phyloP scores from a whole-genome alignment of 2,329 filamentous ascomycete species.

The Myrmaecium sp. region DNA sequence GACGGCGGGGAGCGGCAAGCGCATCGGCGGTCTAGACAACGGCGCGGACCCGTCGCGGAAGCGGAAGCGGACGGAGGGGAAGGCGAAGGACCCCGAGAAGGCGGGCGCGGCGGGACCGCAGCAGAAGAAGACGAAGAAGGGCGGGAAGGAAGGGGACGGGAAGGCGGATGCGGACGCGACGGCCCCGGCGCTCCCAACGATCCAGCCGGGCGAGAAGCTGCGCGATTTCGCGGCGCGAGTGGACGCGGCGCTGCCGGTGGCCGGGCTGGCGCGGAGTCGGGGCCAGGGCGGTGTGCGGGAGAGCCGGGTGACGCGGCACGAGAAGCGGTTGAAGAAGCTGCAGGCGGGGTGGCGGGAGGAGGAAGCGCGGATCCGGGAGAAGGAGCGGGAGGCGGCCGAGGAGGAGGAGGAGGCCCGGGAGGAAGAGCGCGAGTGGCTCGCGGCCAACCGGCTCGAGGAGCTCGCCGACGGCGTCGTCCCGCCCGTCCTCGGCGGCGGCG shows the following conservation, averaged over 20 bases:
- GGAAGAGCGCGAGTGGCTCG: conserved; percentile 45
- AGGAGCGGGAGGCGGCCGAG: conserved; percentile 52
- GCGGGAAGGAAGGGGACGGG: conserved; percentile 6
- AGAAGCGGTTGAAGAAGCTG: conserved; percentile 54
- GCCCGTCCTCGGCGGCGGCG: conserved; percentile 37
- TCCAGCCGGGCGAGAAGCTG: conserved; percentile 68
- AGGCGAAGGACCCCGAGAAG: conserved; percentile 6
- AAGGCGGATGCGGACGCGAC: conserved; percentile 9
- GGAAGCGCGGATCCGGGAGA: conserved; percentile 42
- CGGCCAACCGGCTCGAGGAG: conserved; percentile 44
- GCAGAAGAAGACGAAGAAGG: conserved; percentile 30
- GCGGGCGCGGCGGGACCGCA: conserved; percentile 9
- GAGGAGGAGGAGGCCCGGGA: conserved; percentile 44
- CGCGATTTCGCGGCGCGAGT: conserved; percentile 71
- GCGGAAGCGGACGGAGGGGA: conserved; percentile 21
- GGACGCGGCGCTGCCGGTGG: conserved; percentile 64
- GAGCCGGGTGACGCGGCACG: conserved; percentile 56
- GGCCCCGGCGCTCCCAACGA: conserved; percentile 37
- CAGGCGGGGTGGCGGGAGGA: conserved; percentile 41
- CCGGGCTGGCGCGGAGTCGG: conserved; percentile 43
- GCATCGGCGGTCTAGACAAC: conserved; percentile 51
- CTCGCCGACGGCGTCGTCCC: conserved; percentile 46
- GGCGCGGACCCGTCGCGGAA: conserved; percentile 36
- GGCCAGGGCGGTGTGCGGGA: conserved; percentile 52
- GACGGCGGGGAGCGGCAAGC: conserved; percentile 40